Percentiles rank a stretch among this genome's conserved stretches.
These are phyloP conservation scores for Entelexis sorbosivorans DNA, from an alignment of 1,139 yeast species.

Conservation along the genomic window DNA sequence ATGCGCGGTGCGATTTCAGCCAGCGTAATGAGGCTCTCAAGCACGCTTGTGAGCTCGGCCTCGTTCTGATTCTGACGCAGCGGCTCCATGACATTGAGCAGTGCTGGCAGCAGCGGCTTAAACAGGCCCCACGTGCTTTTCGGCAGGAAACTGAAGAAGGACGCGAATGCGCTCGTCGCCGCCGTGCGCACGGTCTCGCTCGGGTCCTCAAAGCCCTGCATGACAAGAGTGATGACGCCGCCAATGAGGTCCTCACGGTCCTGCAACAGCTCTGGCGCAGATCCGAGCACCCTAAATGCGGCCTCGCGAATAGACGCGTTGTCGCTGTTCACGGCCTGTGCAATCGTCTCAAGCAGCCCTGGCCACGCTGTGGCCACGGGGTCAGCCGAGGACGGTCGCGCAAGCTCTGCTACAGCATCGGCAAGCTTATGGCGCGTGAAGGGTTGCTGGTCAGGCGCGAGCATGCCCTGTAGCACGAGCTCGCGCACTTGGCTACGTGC, in stretches of 20 bases:
- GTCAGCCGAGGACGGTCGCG: conserved; percentile 29
- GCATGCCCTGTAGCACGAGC: conserved; percentile 61
- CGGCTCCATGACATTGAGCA: conserved; percentile 78
- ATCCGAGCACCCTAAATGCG: conserved; percentile 76
- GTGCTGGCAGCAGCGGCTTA: conserved; percentile 67
- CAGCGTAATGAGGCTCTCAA: conserved; percentile 78
- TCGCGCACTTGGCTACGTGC: conserved; percentile 54
- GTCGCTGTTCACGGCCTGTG: conserved; percentile 40
- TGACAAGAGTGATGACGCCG: conserved; percentile 27
- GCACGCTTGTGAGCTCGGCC: conserved; percentile 69
- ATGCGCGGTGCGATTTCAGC: conserved; percentile 91
- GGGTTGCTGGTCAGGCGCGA: conserved; percentile 46
- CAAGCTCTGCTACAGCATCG: conserved; percentile 89
- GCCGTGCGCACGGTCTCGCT: conserved; percentile 80
- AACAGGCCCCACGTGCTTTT: conserved; percentile 66
- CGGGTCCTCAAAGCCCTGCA: conserved; percentile 65
- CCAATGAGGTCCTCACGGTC: conserved; percentile 36
- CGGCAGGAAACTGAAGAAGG: conserved; percentile 74
- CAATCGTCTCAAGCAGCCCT: conserved; percentile 62
- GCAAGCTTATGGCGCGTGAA: conserved; percentile 82
- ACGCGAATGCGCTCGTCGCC: conserved; percentile 84
- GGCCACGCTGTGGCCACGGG: conserved; percentile 43
- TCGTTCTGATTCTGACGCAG: conserved; percentile 71
- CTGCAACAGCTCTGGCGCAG: conserved; percentile 71
- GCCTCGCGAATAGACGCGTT: conserved; percentile 78